These are phyloP conservation scores for Fabrea salina DNA, from an alignment of 169 alveolate species.

Conservation along the genomic window DNA sequence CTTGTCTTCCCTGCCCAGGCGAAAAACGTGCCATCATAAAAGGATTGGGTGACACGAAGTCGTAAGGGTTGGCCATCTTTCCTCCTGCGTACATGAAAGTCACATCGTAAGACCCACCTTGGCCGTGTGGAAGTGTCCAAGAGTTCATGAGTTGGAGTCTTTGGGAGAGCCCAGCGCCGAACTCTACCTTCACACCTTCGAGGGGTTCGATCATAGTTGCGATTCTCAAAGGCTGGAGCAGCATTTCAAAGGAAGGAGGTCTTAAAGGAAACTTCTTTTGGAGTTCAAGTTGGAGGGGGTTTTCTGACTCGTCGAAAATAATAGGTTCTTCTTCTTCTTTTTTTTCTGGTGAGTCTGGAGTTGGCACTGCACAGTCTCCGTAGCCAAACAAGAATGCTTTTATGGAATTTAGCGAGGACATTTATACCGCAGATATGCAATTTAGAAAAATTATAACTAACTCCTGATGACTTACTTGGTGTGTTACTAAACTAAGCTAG, in stretches of 20 bases:
- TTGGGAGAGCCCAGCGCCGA: constrained; percentile 11
- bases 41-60: constrained; percentile 18
- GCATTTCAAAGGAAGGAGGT: constrained; percentile 25
- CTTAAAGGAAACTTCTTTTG: background rate
- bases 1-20: constrained; percentile 27
- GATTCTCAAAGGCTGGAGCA: constrained; percentile 13
- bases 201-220: constrained; percentile 23
- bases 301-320: constrained; percentile 30
- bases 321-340: constrained; percentile 30
- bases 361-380: constrained; percentile 16
- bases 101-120: background rate
- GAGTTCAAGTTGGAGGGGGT: background rate
- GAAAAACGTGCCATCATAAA: constrained; percentile 23
- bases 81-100: constrained; percentile 33
- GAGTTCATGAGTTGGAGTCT: background rate
- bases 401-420: background rate
- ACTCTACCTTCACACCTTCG: constrained; percentile 27
- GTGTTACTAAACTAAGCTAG: too few species aligned
- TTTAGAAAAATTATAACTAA: too few species aligned
- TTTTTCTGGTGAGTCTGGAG: background rate
- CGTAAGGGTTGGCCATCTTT: background rate
- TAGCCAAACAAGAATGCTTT: background rate
- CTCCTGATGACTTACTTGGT: too few species aligned
- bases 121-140: background rate
- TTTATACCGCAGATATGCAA: constrained; percentile 14